Base-by-base conservation (phyloP, 306 rosid species). In the Fagus sylvatica region DNA sequence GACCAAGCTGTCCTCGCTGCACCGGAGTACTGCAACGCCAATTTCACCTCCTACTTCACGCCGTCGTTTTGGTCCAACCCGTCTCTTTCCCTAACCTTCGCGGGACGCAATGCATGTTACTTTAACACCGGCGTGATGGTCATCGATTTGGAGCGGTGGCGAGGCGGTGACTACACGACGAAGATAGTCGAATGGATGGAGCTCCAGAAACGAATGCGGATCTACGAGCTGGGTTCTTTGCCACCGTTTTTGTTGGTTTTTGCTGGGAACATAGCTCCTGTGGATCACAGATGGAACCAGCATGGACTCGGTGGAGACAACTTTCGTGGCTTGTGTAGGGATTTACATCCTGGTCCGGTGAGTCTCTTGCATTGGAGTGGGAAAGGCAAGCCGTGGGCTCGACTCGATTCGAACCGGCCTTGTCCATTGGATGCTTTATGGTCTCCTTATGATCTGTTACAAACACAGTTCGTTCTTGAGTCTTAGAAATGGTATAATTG, bases 91-190 rank as follows among this genome's bases (percentile, higher is more conserved):
- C 67, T 89, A 2, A 87, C 96, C 1, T 95, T 95, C 71, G 89
- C 87, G 17, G 90, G 79, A 2, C 93, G 99, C 7, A 67, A 15
- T 6, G 90, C 99, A 2, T 95, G 99, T 39, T 95, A 95, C 82
- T 95, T 95, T 82, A 95, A 93, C 87, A 95, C 99, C 4, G 99
- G 99, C 2, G 99, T 95, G 4, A 95, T 95, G 99, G 98, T 95
- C n/a, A 95, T 95, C 49, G 93, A 95, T 33, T 72, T 93, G 17
- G 81, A 72, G 49, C 79, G 88, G 46, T 95, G 99, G 99, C 84
- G 98, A 42, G 80, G n/a, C 5, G 97, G 96, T 16, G 96, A 85
- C 36, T 95, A 90, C 84, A 95, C 98, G 6, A 77, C 78, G 10
- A 81, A 79, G 90, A 95, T 95, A 43, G 86, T 89, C 40, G 99